Evolutionary conservation across 805 yeast species (phyloP), one percentile per base, ranked within the genome.

Genomic region (Candida broadrunensis): DNA sequence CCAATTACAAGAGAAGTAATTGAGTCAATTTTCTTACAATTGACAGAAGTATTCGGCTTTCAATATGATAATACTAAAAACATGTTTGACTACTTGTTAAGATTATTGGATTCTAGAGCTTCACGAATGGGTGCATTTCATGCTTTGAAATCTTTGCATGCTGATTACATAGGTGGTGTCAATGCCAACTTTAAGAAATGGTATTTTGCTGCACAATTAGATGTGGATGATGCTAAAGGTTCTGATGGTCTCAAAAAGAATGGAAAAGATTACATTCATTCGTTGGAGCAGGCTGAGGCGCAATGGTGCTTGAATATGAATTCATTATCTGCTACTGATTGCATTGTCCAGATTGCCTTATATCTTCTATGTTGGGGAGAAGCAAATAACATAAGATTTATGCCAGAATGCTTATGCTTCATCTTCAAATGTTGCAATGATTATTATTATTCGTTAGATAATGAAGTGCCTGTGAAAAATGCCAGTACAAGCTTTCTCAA

Each of bases 321-420:
- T 23, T 53, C 65, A 1, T 63, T 77, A 34, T 56, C 77, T 0
- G 71, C 83, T 1, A 65, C 68, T 20, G 86, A 81, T 41, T 72
- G 81, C 42, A 66, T 80, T 3, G 63, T 72, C 13, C 96, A 88
- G 47, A 48, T 88, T 14, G 79, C 86, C 0, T 60, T 88, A 6
- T 89, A 81, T 53, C 67, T 88, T 11, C 58, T 86, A 41, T 77
- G 87, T 46, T 88, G 97, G 97, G 95, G 96, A 1, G 97, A 88
- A 56, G 88, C 96, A 0, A 87, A 85, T 54, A 89, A 87, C 50
- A 56, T 88, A 2, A 71, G 97, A 46, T 88, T 85, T 52, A 82
- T 88, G 80, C 96, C 97, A 0, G 97, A 88, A 55, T 87, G 95
- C 51, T 56, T 88, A 17, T 87, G 95, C 46, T 88, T 89, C 50